Evolutionary conservation across 441 rosid genomes (phyloP), one percentile per base, ranked within the genome.

Genomic region (Corymbia calophylla): DNA sequence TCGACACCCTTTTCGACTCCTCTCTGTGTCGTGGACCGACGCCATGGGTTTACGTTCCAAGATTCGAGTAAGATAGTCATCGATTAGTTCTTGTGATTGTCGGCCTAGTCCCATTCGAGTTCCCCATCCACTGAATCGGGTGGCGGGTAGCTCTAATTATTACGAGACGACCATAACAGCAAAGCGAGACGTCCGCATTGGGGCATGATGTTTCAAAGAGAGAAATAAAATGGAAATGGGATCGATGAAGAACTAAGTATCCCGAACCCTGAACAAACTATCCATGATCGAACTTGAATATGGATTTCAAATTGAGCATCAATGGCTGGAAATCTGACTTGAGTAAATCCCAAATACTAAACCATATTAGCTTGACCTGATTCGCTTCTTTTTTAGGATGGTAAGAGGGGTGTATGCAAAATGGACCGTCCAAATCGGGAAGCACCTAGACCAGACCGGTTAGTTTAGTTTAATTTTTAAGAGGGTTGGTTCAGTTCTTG

Each of bases 401-500:
- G 44, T 39, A 39, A 39, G 44, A 39, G 44, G 6, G 6, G 6
- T 39, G 44, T 39, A 6, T 39, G 44, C 6, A 39, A 39, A 39
- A 39, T 39, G 6, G 44, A 39, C 6, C 5, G 6, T 39, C 6
- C 6, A 39, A 39, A 39, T 39, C 6, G 6, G 6, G 44, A 39
- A 39, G 44, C 5, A 1, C 44, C 44, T 1, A 39, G 6, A 39
- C 5, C 6, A 5, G 6, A 39, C 6, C 6, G 44, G 5, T 6
- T 1, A 5, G 5, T 39, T 39, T 39, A 5, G 44, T 39, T 6
- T 39, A 5, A 39, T 39, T 39, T 39, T 39, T 39, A 1, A 39
- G 44, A 39, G 44, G 6, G 6, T 39, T 5, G 5, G 44, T 5
- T 5, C 4, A 39, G 44, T 39, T 39, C 44, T 5, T 3, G 5